These are phyloP conservation scores for Tolypocladium sp. DNA, from an alignment of 2,329 filamentous ascomycete genomes.

Conservation along the genomic window DNA sequence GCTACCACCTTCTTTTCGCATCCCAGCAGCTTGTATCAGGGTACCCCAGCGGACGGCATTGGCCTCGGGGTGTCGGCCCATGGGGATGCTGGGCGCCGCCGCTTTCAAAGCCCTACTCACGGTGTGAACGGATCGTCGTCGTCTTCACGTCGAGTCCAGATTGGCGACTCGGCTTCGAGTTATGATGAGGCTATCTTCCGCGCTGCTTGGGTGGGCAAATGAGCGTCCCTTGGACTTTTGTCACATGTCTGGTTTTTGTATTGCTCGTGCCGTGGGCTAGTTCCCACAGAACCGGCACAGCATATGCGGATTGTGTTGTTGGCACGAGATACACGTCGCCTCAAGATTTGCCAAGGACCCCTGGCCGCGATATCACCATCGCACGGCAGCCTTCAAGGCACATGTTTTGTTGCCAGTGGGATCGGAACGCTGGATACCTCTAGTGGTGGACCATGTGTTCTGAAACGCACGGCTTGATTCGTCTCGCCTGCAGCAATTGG, in stretches of 20 bases:
- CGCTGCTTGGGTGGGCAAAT: conserved; percentile 18
- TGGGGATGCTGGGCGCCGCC: conserved; percentile 1
- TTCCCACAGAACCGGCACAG: not conserved
- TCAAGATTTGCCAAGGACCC: not conserved
- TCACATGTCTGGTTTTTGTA: not conserved
- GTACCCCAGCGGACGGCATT: conserved; percentile 28
- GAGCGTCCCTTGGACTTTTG: not conserved
- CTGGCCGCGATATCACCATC: not conserved
- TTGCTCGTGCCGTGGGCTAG: not conserved
- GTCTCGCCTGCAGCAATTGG: not conserved
- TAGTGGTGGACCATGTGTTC: not conserved
- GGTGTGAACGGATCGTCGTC: conserved; percentile 6
- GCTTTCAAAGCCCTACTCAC: conserved; percentile 7
- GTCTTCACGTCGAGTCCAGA: conserved; percentile 16
- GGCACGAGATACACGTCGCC: not conserved
- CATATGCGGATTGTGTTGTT: not conserved
- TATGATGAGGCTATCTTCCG: conserved; percentile 26
- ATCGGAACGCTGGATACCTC: not conserved
- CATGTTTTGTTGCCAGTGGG: not conserved
- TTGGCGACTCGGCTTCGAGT: conserved; percentile 22
- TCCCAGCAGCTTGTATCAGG: conserved; percentile 40
- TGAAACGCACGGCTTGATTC: not conserved
- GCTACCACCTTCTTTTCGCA: conserved; percentile 33
- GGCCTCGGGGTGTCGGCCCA: conserved; percentile 2
- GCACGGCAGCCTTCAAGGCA: not conserved